A percentile compares a stretch with the other conserved stretches of the same genome.
phyloP scores from a whole-genome alignment of 768 basidiomycete species.

The Austroboletus eburneus region DNA sequence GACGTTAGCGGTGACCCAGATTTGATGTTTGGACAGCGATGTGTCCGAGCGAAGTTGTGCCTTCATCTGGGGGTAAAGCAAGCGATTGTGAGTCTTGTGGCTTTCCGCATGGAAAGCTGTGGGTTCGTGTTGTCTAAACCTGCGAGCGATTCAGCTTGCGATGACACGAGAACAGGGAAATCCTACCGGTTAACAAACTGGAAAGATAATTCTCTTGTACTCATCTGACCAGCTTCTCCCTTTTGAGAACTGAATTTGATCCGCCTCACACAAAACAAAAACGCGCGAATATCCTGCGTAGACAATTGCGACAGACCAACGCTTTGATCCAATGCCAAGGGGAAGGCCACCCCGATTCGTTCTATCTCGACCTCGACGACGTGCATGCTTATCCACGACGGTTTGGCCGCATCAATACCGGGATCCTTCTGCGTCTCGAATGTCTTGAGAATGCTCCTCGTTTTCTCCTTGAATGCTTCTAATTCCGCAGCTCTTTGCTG shows the following conservation, averaged over 20 bases:
- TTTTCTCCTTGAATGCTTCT: slow-evolving; percentile 80
- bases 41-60: slow-evolving; percentile 63
- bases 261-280: slow-evolving; percentile 78
- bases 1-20: slow-evolving; percentile 65
- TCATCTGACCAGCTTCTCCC: slow-evolving; percentile 75
- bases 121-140: slow-evolving; percentile 73
- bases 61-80: slow-evolving; percentile 78
- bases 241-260: slow-evolving; percentile 69
- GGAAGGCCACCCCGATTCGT: slow-evolving; percentile 88
- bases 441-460: slow-evolving; percentile 64
- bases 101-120: slow-evolving; percentile 67
- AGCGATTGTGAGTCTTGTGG: slow-evolving; percentile 65
- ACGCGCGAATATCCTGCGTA: slow-evolving; percentile 59
- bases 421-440: slow-evolving; percentile 67
- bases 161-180: not conserved
- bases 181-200: slow-evolving; percentile 79
- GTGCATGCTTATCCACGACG: slow-evolving; percentile 55
- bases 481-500: slow-evolving; percentile 76
- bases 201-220: slow-evolving; percentile 70
- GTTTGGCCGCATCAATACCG: slow-evolving; percentile 23
- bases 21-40: slow-evolving; percentile 43
- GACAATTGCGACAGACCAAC: slow-evolving; percentile 45
- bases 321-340: slow-evolving; percentile 61
- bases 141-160: slow-evolving; percentile 28
- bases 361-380: slow-evolving; percentile 51